These are phyloP conservation scores for Passiflora organensis DNA, from an alignment of 345 rosid species.

Conservation along the genomic window DNA sequence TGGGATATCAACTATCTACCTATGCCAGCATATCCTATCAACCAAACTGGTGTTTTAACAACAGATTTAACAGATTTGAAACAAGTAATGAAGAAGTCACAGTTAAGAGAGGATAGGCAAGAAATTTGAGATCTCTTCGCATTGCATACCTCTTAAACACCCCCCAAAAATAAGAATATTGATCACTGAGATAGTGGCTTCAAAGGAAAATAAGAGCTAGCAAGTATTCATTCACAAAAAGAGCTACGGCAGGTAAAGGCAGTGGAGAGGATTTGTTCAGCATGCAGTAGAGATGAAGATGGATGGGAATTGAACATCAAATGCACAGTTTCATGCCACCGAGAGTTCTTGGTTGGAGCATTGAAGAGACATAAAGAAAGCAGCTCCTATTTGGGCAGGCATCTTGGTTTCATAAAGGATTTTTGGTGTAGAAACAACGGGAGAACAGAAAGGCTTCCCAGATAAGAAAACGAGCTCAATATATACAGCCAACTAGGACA, in stretches of 20 bases:
- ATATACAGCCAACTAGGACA: too few relatives aligned
- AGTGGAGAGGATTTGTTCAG: not conserved
- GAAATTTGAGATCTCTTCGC: conserved; percentile 13
- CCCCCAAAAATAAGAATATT: not conserved
- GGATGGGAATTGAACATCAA: not conserved
- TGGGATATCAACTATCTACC: not conserved
- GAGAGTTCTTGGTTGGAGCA: not conserved
- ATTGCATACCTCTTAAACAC: conserved; percentile 14
- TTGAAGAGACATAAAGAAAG: not conserved
- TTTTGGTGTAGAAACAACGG: not conserved
- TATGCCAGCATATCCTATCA: not conserved
- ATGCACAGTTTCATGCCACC: conserved; percentile 2
- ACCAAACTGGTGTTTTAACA: conserved; percentile 1
- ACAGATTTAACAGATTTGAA: not conserved
- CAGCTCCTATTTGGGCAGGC: not conserved
- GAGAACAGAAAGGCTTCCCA: too few relatives aligned
- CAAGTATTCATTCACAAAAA: too few relatives aligned
- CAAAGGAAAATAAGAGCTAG: not conserved
- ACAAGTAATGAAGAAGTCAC: not conserved
- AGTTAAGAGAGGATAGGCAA: not conserved
- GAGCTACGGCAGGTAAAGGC: too few relatives aligned
- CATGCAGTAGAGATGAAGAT: too few relatives aligned
- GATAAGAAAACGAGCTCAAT: too few relatives aligned
- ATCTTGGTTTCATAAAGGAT: not conserved
- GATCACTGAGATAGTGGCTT: conserved; percentile 1